Base-by-base conservation (phyloP, 176 grass and related monocot species). In the Oryza nivara region DNA sequence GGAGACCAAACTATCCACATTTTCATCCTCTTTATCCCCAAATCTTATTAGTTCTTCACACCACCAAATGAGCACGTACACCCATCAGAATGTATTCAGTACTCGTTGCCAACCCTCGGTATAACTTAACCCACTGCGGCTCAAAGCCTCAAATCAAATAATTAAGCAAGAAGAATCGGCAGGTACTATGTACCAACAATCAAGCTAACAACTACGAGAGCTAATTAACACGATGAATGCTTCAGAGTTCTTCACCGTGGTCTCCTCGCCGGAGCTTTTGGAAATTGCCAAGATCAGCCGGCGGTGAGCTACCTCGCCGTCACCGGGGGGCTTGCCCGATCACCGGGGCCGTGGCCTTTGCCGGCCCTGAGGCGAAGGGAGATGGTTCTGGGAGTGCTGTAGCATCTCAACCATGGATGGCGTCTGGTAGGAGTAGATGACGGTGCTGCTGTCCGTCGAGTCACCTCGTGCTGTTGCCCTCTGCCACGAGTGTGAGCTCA, bases 401-500 rank as follows among this genome's bases (percentile, higher is more conserved):
- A 98, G 41, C 96, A 94, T 98, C 70, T 92, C 87, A n/a, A 80
- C 85, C 96, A 98, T 98, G 66, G 89, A 91, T 23, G 93, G 96
- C 30, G 96, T 98, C 82, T 96, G 93, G 46, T 94, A 98, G 20
- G 91, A 89, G 64, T 90, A 75, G 60, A 94, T 85, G 46, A 92
- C 67, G 67, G 85, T 95, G 74, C 85, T 85, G 36, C 90, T 85
- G 30, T 91, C 89, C 14, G 96, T 95, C 2, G 93, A 98, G 70
- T 95, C 93, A 38, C 96, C 93, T 2, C 93, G 89, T 12, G 93
- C 79, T 25, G 96, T 98, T 32, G 96, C 96, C 66, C 96, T 85
- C 83, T 98, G 96, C 96, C 91, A 95, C 11, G 91, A 95, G 78
- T 98, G 96, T 10, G 96, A 95, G 34, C 96, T 98, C 58, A 98